These are phyloP conservation scores for Stagonosporopsis vannaccii DNA, from an alignment of 2,329 filamentous ascomycete genomes.

Conservation along the genomic window DNA sequence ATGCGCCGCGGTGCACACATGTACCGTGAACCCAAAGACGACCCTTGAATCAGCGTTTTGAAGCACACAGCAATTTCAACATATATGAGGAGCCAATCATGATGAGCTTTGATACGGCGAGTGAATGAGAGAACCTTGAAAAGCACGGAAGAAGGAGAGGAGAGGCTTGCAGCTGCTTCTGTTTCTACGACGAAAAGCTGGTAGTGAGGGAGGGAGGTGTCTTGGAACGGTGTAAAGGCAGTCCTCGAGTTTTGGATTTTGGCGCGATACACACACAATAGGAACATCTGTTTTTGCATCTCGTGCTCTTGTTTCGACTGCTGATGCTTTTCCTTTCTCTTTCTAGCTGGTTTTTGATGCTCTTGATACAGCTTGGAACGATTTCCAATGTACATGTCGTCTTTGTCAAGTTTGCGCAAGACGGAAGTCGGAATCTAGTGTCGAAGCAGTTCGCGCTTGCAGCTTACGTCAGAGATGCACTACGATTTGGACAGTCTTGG, in stretches of 20 bases:
- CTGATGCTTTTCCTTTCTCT: too few relatives aligned
- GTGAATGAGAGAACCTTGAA: not conserved
- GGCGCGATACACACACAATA: not conserved
- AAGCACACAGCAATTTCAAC: not conserved
- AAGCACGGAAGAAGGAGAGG: not conserved
- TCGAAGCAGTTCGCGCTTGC: not conserved
- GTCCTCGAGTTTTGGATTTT: not conserved
- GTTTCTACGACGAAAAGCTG: not conserved
- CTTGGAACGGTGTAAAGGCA: not conserved
- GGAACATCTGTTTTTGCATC: not conserved
- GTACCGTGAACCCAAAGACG: constrained; percentile 8
- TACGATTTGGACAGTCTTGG: not conserved
- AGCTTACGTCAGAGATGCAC: constrained; percentile 5
- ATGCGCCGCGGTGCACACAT: constrained; percentile 26
- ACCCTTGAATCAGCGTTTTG: not conserved
- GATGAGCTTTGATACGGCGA: not conserved
- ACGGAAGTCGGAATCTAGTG: not conserved
- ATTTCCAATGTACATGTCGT: not conserved
- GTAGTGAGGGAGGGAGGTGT: not conserved
- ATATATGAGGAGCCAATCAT: not conserved
- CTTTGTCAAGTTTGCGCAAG: not conserved
- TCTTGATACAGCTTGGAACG: not conserved
- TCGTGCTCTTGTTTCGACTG: not conserved
- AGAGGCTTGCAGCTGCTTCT: not conserved
- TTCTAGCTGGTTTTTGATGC: too few relatives aligned